Percentiles rank a stretch among this genome's conserved stretches.
Evolutionary conservation across 1,139 yeast genomes (phyloP).

Genomic region (Pichia inconspicua): DNA sequence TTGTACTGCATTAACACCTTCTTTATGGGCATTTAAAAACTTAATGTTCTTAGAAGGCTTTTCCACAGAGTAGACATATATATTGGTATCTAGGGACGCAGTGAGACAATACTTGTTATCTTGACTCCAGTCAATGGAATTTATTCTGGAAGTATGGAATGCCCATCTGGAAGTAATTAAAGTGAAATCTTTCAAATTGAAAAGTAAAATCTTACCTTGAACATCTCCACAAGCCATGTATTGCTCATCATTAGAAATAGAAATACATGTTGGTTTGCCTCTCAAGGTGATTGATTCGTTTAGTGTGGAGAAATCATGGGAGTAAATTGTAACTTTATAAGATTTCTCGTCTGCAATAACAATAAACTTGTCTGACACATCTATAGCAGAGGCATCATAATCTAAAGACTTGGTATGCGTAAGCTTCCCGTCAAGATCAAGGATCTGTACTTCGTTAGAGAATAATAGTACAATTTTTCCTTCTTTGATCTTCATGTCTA

Average conservation of each 20-base stretch:
- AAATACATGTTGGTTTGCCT: slow-evolving; percentile 20
- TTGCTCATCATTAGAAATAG: slow-evolving; percentile 58
- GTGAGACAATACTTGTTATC: slow-evolving; percentile 69
- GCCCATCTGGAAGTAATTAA: slow-evolving; percentile 90
- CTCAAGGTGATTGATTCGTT: slow-evolving; percentile 43
- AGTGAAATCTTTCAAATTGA: slow-evolving; percentile 44
- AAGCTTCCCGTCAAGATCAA: slow-evolving; percentile 23
- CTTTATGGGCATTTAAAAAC: slow-evolving; percentile 75
- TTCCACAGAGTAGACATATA: slow-evolving; percentile 70
- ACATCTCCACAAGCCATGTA: slow-evolving; percentile 80
- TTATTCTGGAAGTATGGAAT: slow-evolving; percentile 79
- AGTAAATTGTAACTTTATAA: slow-evolving; percentile 25
- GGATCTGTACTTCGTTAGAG: slow-evolving; percentile 39
- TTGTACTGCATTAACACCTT: slow-evolving; percentile 66
- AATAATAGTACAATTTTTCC: slow-evolving; percentile 37
- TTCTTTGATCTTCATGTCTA: slow-evolving; percentile 32
- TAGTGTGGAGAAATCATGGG: slow-evolving; percentile 10
- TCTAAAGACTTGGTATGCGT: slow-evolving; percentile 26
- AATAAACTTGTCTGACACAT: slow-evolving; percentile 35
- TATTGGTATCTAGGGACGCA: slow-evolving; percentile 77
- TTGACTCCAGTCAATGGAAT: slow-evolving; percentile 68
- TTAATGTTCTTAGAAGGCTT: slow-evolving; percentile 74
- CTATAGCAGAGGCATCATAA: slow-evolving; percentile 39
- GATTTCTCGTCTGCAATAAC: slow-evolving; percentile 41
- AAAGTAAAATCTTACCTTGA: slow-evolving; percentile 74